A percentile compares a stretch with the other conserved stretches of the same genome.
phyloP scores from a whole-genome alignment of 2,329 filamentous ascomycete species.

The Cadophora malorum region DNA sequence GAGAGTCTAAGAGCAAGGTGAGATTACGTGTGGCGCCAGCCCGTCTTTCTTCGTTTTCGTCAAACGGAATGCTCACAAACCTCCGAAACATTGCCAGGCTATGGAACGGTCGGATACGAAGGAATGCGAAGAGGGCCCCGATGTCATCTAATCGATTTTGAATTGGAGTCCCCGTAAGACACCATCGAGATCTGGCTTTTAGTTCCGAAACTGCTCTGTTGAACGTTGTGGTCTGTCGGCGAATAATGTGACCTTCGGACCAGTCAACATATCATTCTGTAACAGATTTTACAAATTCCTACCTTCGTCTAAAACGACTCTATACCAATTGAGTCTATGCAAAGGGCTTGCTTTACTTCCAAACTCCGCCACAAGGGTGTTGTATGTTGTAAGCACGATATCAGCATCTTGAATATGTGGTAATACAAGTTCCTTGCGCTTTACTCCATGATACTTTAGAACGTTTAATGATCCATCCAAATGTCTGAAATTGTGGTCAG shows the following conservation, averaged over 20 bases:
- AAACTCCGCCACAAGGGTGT: background rate
- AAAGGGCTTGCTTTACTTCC: background rate
- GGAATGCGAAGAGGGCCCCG: conserved; percentile 42
- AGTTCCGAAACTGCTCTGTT: conserved; percentile 52
- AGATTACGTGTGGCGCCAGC: background rate
- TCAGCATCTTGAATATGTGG: background rate
- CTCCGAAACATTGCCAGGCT: conserved; percentile 27
- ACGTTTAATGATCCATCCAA: background rate
- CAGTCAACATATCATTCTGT: background rate
- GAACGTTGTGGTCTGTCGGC: conserved; percentile 53
- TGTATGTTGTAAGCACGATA: background rate
- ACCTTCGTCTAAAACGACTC: conserved; percentile 9
- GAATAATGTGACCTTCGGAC: conserved; percentile 55
- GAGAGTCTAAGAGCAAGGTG: conserved; percentile 1
- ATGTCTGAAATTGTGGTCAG: background rate
- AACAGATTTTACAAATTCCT: background rate
- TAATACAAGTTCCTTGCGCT: background rate
- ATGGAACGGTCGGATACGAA: conserved; percentile 24
- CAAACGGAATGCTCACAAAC: conserved; percentile 35
- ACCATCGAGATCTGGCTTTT: conserved; percentile 49
- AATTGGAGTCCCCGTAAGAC: conserved; percentile 41
- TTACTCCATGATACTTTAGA: background rate
- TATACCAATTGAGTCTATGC: background rate
- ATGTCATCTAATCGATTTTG: conserved; percentile 44
- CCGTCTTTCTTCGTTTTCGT: conserved; percentile 41